A percentile compares a stretch with the other conserved stretches of the same genome.
Conservation (phyloP, 2,329 filamentous ascomycete species). For the Reticulascus tulasneorum region DNA sequence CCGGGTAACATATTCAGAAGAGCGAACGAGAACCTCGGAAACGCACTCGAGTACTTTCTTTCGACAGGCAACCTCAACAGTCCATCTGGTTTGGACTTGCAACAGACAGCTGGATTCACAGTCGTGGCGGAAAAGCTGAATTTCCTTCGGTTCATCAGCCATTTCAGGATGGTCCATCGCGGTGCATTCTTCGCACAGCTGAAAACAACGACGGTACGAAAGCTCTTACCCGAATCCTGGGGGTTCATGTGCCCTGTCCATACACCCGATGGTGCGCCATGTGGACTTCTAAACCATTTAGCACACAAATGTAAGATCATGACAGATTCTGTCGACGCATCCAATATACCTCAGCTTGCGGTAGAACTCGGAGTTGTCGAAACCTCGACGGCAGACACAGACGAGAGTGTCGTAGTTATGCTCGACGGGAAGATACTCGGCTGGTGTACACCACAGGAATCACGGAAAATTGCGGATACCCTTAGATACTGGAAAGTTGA, state of each 20-base stretch:
- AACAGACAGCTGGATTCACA: constrained; percentile 91
- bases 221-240: constrained; percentile 94
- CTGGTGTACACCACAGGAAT: constrained; percentile 83
- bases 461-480: constrained; percentile 76
- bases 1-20: constrained; percentile 71
- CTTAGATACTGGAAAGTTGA: constrained; percentile 95
- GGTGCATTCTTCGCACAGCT: constrained; percentile 98
- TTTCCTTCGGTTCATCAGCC: constrained; percentile 96
- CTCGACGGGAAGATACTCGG: constrained; percentile 87
- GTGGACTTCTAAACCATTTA: constrained; percentile 90
- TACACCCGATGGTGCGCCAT: constrained; percentile 93
- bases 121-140: constrained; percentile 99
- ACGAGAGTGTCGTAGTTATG: constrained; percentile 84
- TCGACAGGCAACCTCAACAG: constrained; percentile 93
- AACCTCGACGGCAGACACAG: constrained; percentile 71
- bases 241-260: constrained; percentile 97
- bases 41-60: constrained; percentile 88
- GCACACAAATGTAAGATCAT: constrained; percentile 91
- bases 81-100: constrained; percentile 86
- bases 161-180: constrained; percentile 98
- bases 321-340: constrained; percentile 70
- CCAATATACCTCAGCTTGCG: constrained; percentile 68
- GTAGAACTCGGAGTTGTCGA: constrained; percentile 75
- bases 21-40: constrained; percentile 84
- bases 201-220: constrained; percentile 95